phyloP scores from a whole-genome alignment of 371 early-diverging fungal genomes.

The Syncephalastrum monosporum region DNA sequence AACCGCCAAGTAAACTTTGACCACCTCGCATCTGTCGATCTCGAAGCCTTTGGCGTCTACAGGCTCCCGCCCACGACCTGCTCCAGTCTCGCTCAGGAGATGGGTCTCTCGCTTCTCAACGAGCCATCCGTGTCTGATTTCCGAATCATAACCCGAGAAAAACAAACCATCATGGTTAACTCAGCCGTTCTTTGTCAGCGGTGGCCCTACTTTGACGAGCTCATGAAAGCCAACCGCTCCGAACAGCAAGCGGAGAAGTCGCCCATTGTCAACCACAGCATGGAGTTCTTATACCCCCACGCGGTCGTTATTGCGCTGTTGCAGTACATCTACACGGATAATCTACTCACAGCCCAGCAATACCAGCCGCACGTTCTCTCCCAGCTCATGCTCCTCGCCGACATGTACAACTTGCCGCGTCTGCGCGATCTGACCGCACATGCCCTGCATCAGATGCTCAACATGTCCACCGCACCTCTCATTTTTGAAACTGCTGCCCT shows the following conservation, averaged over 20 bases:
- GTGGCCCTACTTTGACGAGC: slow-evolving; percentile 60
- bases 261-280: slow-evolving; percentile 16
- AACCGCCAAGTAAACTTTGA: slow-evolving; percentile 64
- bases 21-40: slow-evolving; percentile 57
- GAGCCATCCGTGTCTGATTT: slow-evolving; percentile 60
- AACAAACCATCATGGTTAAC: slow-evolving; percentile 53
- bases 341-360: slow-evolving; percentile 54
- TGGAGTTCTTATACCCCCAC: slow-evolving; percentile 55
- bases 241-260: slow-evolving; percentile 8
- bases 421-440: slow-evolving; percentile 50
- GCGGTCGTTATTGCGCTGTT: slow-evolving; percentile 58
- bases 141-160: slow-evolving; percentile 54
- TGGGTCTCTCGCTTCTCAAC: slow-evolving; percentile 56
- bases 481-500: slow-evolving; percentile 57
- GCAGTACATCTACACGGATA: slow-evolving; percentile 67
- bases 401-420: slow-evolving; percentile 52
- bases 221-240: slow-evolving; percentile 27
- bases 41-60: slow-evolving; percentile 62
- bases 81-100: slow-evolving; percentile 36
- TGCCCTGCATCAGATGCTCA: slow-evolving; percentile 56
- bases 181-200: slow-evolving; percentile 61
- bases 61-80: slow-evolving; percentile 36
- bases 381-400: slow-evolving; percentile 56
- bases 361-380: slow-evolving; percentile 53
- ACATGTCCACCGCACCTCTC: slow-evolving; percentile 56